Percentiles rank a stretch among this genome's conserved stretches.
These are phyloP conservation scores for Aquilaria yunnanensis DNA, from an alignment of 345 rosid species.

Conservation along the genomic window DNA sequence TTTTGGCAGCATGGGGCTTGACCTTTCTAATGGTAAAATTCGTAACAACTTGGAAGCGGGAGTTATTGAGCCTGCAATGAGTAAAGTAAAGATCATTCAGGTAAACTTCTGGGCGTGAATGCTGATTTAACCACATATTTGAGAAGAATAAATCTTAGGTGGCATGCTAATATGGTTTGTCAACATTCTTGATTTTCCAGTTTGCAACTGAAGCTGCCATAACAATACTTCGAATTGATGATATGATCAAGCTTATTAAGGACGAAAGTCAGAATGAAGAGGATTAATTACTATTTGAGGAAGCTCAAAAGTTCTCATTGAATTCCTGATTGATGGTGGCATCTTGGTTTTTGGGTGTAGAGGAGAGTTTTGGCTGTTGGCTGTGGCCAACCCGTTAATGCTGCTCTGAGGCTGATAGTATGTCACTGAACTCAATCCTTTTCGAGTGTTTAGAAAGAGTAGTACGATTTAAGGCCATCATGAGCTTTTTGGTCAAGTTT, in stretches of 20 bases:
- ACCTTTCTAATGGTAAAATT: slow-evolving; percentile 67
- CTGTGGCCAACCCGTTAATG: not conserved
- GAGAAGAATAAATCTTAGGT: not conserved
- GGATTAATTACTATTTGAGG: not conserved
- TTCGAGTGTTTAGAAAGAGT: too few relatives aligned
- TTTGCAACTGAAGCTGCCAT: slow-evolving; percentile 98
- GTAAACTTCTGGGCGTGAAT: slow-evolving; percentile 19
- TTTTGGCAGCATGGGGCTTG: slow-evolving; percentile 87
- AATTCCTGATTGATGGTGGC: not conserved
- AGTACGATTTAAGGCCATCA: too few relatives aligned
- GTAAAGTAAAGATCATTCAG: slow-evolving; percentile 99
- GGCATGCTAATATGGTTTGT: not conserved
- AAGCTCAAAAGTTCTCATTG: not conserved
- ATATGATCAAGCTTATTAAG: slow-evolving; percentile 93
- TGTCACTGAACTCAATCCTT: too few relatives aligned
- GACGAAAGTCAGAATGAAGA: slow-evolving; percentile 79
- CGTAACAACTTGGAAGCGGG: slow-evolving; percentile 98
- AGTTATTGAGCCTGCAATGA: slow-evolving; percentile 98
- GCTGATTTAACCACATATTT: not conserved
- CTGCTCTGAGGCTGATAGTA: not conserved
- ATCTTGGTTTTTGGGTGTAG: not conserved
- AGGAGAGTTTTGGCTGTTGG: too few relatives aligned
- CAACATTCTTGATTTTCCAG: slow-evolving; percentile 22
- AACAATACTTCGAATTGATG: slow-evolving; percentile 92
- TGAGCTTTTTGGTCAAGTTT: too few relatives aligned